These are phyloP conservation scores for Solanum virginianum DNA, from an alignment of 257 asterid species.

Conservation along the genomic window DNA sequence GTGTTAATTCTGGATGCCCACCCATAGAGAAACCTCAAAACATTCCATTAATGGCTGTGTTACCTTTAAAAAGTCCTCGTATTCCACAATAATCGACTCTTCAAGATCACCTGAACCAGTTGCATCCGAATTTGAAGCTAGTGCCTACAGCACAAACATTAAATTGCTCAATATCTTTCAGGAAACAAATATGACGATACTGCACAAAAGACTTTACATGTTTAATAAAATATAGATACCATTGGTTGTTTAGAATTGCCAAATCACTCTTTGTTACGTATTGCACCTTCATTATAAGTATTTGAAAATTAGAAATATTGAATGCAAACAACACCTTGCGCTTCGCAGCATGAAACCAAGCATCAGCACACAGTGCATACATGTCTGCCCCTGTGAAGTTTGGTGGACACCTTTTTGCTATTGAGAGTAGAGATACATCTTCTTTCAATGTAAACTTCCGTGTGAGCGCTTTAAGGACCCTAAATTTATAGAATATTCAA, in stretches of 20 bases:
- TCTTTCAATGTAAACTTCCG: conserved; percentile 76
- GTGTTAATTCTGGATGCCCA: not conserved
- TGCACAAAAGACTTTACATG: not conserved
- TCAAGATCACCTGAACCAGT: conserved; percentile 18
- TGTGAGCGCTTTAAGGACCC: conserved; percentile 88
- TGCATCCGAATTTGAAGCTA: conserved; percentile 34
- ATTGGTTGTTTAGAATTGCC: not conserved
- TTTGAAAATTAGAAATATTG: not conserved
- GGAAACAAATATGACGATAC: not conserved
- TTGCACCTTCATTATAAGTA: not conserved
- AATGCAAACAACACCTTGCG: conserved; percentile 34
- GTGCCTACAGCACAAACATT: conserved; percentile 24
- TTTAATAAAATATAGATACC: not conserved
- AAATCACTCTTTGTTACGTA: not conserved
- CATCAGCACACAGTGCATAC: conserved; percentile 97
- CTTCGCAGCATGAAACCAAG: conserved; percentile 97
- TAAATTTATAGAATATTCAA: not conserved
- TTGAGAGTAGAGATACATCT: conserved; percentile 56
- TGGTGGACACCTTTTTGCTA: conserved; percentile 83
- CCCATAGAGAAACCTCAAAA: not conserved
- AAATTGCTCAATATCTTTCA: not conserved
- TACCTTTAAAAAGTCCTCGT: conserved; percentile 81
- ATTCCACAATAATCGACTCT: conserved; percentile 50
- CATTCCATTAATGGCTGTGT: not conserved
- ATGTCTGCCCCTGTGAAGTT: conserved; percentile 97